Conservation (phyloP, 306 rosid species). For the Dalbergia cochinchinensis region DNA sequence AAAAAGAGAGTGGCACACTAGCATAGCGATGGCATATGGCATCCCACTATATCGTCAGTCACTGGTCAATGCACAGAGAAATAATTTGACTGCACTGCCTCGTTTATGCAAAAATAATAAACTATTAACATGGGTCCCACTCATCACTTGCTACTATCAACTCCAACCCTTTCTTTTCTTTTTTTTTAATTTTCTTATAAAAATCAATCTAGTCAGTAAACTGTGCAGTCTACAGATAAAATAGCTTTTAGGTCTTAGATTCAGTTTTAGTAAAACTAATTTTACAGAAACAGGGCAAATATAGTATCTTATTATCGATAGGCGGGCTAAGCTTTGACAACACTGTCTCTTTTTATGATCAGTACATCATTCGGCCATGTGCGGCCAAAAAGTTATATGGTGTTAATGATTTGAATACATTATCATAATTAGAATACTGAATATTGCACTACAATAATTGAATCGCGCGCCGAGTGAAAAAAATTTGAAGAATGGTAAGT, state of each 20-base stretch:
- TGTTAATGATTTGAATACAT: neutral
- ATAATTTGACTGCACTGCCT: constrained; percentile 53
- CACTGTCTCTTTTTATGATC: constrained; percentile 19
- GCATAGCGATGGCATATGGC: constrained; percentile 41
- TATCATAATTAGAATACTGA: constrained; percentile 1
- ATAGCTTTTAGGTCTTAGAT: constrained; percentile 22
- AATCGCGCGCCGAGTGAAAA: too few species aligned
- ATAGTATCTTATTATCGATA: constrained; percentile 14
- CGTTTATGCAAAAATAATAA: constrained; percentile 16
- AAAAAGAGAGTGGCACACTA: neutral
- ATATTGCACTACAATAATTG: neutral
- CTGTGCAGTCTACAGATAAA: neutral
- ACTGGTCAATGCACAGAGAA: constrained; percentile 47
- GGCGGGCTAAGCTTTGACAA: constrained; percentile 34
- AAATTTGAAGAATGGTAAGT: neutral
- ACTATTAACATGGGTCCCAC: constrained; percentile 38
- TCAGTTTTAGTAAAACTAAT: constrained; percentile 20
- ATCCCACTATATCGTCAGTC: constrained; percentile 35
- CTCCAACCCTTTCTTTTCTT: neutral
- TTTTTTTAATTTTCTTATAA: neutral
- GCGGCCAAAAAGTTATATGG: constrained; percentile 25
- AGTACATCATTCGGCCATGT: constrained; percentile 39
- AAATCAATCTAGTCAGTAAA: neutral
- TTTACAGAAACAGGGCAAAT: neutral
- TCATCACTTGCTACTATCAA: neutral